Evolutionary conservation across 306 rosid genomes (phyloP), one percentile per base, ranked within the genome.

Genomic region (Styphnolobium japonicum): DNA sequence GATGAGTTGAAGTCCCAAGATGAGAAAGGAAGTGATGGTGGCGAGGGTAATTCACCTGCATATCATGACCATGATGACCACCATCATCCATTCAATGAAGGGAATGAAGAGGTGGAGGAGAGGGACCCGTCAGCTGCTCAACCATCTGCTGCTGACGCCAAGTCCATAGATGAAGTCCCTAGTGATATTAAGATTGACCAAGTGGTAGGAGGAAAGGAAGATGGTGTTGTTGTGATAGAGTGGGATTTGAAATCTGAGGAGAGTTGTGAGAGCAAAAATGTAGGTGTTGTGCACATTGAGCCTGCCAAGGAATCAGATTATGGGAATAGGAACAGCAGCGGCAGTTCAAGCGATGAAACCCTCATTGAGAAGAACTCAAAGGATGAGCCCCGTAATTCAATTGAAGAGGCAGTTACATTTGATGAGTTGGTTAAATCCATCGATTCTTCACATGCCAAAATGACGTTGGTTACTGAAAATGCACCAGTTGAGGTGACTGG

Each of bases 21-120:
- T 76, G 95, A 83, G 73, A 93, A 79, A 77, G 92, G 88, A 66
- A 89, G 86, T 76, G 96, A 89, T 83, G 86, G 88, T 67, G 90
- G 89, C 46, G 90, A 88, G 71, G 81, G 75, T 73, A 65, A 49
- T 70, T 90, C 90, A 62, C 88, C 94, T 3, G 67, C 82, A 7
- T 15, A 64, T 80, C 64, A 68, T 53, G 87, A 89, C 67, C 70
- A 79, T 39, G 84, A 83, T 62, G 75, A 68, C 21, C 52, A 76
- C 34, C 77, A 70, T 25, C 51, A 69, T 67, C 77, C 83, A 37
- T 82, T 87, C 60, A 82, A 71, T 63, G 90, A 85, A 72, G 81
- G 72, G 55, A 82, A 33, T 77, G 86, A 73, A 29, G 85, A 71
- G 55, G 64, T 63, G 75, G 90, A 66, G 73, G 79, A 82, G 77